Evolutionary conservation across 2,329 filamentous ascomycete genomes (phyloP).

Genomic region (Verticillium klebahnii): DNA sequence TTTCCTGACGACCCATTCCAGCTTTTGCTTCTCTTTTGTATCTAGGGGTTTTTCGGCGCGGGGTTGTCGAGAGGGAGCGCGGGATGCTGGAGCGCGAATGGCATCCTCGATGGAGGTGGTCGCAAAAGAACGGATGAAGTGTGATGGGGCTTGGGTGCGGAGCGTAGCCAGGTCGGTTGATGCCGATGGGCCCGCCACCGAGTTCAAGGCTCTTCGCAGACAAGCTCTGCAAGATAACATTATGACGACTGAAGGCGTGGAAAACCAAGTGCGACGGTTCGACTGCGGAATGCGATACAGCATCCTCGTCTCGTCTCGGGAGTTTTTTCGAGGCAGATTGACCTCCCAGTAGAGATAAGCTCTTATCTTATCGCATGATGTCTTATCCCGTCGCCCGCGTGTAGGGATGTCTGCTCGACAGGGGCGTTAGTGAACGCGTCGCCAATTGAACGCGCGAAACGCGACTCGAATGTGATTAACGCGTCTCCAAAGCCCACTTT

Average conservation of each 20-base stretch:
- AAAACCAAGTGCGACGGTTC: neutral
- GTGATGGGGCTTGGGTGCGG: neutral
- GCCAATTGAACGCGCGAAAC: neutral
- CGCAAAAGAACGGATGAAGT: neutral
- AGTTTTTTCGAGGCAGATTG: neutral
- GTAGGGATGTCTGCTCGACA: neutral
- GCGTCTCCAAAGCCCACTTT: neutral
- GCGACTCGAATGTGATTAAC: neutral
- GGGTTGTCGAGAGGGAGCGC: neutral
- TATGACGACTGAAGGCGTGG: neutral
- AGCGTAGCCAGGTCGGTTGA: neutral
- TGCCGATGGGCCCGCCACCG: neutral
- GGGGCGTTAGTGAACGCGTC: neutral
- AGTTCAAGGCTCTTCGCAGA: conserved; percentile 19
- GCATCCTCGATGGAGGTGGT: conserved; percentile 1
- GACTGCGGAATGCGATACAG: neutral
- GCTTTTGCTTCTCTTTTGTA: conserved; percentile 18
- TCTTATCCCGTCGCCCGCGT: neutral
- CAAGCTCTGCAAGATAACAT: conserved; percentile 37
- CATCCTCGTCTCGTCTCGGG: neutral
- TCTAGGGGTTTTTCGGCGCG: neutral
- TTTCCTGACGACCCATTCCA: conserved; percentile 38
- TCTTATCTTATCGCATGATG: neutral
- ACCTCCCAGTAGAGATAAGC: neutral
- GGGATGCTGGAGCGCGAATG: neutral